Evolutionary conservation across 2,329 filamentous ascomycete species (phyloP), one percentile per base, ranked within the genome.

Genomic region (Cercospora sp.): DNA sequence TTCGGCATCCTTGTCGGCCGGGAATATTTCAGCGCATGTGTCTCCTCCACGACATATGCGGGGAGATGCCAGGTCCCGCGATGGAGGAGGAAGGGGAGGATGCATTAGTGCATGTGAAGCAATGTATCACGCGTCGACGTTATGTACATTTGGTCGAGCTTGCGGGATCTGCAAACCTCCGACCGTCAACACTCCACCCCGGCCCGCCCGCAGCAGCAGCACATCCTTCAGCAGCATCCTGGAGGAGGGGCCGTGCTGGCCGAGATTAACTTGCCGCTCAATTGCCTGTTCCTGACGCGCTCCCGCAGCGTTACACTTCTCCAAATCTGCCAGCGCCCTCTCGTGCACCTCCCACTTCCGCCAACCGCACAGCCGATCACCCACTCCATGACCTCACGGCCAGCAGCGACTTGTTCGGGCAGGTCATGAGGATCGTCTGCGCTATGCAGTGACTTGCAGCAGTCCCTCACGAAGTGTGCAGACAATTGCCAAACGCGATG

Each of bases 401-500:
- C 26, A 16, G 53, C 45, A 51, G 45, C 45, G 45, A 51, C 45
- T 13, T 58, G 3, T 7, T n/a, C 28, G 28, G 9, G 26, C 51
- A 20, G 51, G 62, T 64, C 62, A 64, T 48, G 62, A 58, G 62
- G 62, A 64, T 58, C 62, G 62, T 58, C 62, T 64, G 51, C 62
- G 33, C 51, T 10, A 58, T 42, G 62, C 62, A 58, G 51, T 42
- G 48, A 13, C 62, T 16, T 39, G 62, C 62, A 64, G 55, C 2
- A 48, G 18, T 48, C n/a, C 45, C 45, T 3, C 23, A 57, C 53
- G 9, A 31, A 2, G 1, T 42, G 16, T n/a, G 36, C 36, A n/a
- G 36, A 42, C 36, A 10, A 57, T 31, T 57, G 53, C 53, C n/a
- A 31, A 48, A 53, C 48, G 20, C 20, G 48, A 53, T 26, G 48